phyloP scores from a whole-genome alignment of 768 basidiomycete species.

The Tulasnella sp. region DNA sequence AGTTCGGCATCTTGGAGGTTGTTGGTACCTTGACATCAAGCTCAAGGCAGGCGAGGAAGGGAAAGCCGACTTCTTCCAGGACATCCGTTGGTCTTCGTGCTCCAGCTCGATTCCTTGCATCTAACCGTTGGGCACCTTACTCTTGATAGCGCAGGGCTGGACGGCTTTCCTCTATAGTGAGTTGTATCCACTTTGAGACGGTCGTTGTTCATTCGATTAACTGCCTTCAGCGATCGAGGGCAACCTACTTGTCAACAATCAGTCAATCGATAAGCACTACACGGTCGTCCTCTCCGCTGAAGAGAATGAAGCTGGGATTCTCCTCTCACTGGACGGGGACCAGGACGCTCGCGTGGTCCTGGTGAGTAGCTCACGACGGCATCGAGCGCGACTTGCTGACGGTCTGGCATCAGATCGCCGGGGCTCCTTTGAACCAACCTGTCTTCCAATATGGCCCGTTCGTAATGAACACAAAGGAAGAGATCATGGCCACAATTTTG shows the following conservation, averaged over 20 bases:
- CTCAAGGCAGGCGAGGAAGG: constrained; percentile 35
- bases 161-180: constrained; percentile 79
- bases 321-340: constrained; percentile 44
- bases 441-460: constrained; percentile 85
- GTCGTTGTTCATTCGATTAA: neutral
- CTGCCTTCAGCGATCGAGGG: constrained; percentile 37
- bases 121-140: neutral
- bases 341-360: constrained; percentile 68
- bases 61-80: constrained; percentile 65
- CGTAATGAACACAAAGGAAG: constrained; percentile 68
- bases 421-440: constrained; percentile 80
- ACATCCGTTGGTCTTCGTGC: constrained; percentile 51
- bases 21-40: constrained; percentile 82
- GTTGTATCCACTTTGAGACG: constrained; percentile 26
- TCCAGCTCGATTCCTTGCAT: neutral
- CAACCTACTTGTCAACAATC: constrained; percentile 47
- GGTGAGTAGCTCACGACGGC: constrained; percentile 35
- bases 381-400: constrained; percentile 12
- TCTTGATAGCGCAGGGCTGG: constrained; percentile 63
- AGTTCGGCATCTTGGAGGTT: constrained; percentile 84
- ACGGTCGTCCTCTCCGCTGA: constrained; percentile 74
- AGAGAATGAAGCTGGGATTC: constrained; percentile 56
- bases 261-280: constrained; percentile 52
- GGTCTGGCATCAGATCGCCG: constrained; percentile 50
- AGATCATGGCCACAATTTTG: constrained; percentile 70